Percentiles rank a stretch among this genome's conserved stretches.
Evolutionary conservation across 176 grass and related monocot genomes (phyloP).

Genomic region (Pharus latifolius): DNA sequence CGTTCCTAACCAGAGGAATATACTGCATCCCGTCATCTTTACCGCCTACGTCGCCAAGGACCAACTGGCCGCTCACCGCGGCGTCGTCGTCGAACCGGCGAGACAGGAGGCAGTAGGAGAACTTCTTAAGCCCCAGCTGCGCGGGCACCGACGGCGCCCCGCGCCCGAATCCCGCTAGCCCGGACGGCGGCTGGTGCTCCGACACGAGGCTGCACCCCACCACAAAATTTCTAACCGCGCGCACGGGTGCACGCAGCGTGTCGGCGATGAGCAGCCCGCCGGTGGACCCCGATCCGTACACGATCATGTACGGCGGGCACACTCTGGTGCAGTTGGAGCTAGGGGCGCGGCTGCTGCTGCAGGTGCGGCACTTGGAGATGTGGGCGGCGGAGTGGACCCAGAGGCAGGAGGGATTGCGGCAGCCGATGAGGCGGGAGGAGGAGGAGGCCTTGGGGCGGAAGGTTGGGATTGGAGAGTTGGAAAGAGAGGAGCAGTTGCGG

Average conservation of each 20-base stretch:
- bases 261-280: constrained; percentile 69
- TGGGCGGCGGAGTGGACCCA: constrained; percentile 46
- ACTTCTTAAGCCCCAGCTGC: constrained; percentile 43
- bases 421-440: constrained; percentile 51
- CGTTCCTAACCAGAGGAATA: constrained; percentile 33
- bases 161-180: constrained; percentile 70
- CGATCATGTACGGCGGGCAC: constrained; percentile 69
- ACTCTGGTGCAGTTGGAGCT: neutral
- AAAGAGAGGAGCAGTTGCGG: constrained; percentile 27
- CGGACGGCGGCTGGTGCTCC: constrained; percentile 62
- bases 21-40: constrained; percentile 23
- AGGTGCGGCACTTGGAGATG: constrained; percentile 13
- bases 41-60: constrained; percentile 28
- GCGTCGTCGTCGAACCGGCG: constrained; percentile 68
- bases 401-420: constrained; percentile 56
- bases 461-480: neutral
- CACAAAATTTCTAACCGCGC: constrained; percentile 20
- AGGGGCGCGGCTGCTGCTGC: neutral
- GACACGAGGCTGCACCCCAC: constrained; percentile 72
- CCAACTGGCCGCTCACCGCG: constrained; percentile 44
- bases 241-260: constrained; percentile 21
- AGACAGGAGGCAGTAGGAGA: constrained; percentile 88
- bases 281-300: constrained; percentile 83
- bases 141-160: constrained; percentile 49
- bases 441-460: constrained; percentile 71